A percentile compares a stretch with the other conserved stretches of the same genome.
Evolutionary conservation across 164 flowering plant species (phyloP).

Genomic region (Liriodendron chinense): DNA sequence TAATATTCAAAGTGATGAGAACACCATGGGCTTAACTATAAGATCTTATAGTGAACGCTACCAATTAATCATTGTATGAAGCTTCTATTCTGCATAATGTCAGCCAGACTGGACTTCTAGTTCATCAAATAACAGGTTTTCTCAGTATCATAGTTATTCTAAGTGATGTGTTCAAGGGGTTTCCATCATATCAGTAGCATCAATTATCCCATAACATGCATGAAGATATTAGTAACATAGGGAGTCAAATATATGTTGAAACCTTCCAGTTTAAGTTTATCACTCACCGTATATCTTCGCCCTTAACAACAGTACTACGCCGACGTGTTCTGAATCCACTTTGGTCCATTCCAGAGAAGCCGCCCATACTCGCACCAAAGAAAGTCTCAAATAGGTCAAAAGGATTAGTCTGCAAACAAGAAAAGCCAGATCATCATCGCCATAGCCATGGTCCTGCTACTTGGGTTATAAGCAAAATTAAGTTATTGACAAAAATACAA

Average conservation of each 20-base stretch:
- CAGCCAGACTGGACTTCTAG: too few species aligned
- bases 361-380: slow-evolving; percentile 91
- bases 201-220: neutral
- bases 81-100: too few species aligned
- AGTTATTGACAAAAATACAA: neutral
- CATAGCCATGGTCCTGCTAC: neutral
- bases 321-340: slow-evolving; percentile 69
- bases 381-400: slow-evolving; percentile 97
- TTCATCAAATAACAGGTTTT: too few species aligned
- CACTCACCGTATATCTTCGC: slow-evolving; percentile 93
- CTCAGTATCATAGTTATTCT: neutral
- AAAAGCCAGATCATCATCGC: neutral
- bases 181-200: neutral
- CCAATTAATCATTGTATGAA: too few species aligned
- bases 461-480: too few species aligned
- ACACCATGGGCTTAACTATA: neutral
- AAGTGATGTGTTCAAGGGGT: neutral
- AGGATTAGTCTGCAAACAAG: slow-evolving; percentile 71
- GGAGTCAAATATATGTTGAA: neutral
- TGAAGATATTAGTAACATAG: neutral
- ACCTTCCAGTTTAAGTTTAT: slow-evolving; percentile 1
- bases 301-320: slow-evolving; percentile 69
- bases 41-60: neutral
- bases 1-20: neutral
- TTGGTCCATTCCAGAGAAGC: slow-evolving; percentile 73